phyloP scores from a whole-genome alignment of 768 basidiomycete genomes.

The Lactarius deliciosus region DNA sequence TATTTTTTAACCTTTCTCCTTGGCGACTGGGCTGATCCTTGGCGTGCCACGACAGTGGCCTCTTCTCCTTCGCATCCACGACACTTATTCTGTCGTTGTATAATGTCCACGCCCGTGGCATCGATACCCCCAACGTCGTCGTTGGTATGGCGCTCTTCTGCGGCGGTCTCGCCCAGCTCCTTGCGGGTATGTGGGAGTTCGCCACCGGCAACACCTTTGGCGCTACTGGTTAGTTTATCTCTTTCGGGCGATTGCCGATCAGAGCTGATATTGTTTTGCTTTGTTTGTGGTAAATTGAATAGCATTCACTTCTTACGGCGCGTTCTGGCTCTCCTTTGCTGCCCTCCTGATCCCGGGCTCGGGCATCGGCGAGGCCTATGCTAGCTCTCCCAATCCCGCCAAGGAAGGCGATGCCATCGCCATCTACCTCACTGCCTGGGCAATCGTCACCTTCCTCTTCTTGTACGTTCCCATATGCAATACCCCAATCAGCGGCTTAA shows the following conservation, averaged over 20 bases:
- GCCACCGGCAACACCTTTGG: constrained; percentile 64
- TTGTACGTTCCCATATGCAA: constrained; percentile 45
- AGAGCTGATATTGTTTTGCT: constrained; percentile 33
- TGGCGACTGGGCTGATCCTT: constrained; percentile 50
- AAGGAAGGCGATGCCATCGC: constrained; percentile 62
- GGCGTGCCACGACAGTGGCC: constrained; percentile 64
- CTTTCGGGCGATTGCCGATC: background rate
- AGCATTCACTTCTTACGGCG: constrained; percentile 84
- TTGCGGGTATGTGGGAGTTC: constrained; percentile 83
- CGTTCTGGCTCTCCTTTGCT: constrained; percentile 87
- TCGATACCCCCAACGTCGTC: constrained; percentile 63
- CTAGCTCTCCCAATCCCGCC: constrained; percentile 13
- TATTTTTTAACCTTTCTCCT: constrained; percentile 56
- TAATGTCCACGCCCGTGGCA: constrained; percentile 60
- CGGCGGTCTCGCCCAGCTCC: constrained; percentile 81
- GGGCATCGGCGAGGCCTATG: constrained; percentile 60
- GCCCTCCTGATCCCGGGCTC: constrained; percentile 67
- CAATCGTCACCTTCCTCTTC: constrained; percentile 66
- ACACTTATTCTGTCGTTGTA: constrained; percentile 77
- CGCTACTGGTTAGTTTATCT: constrained; percentile 57
- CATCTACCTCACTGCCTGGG: constrained; percentile 75
- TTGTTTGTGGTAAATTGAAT: constrained; percentile 1
- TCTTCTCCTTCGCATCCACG: constrained; percentile 83
- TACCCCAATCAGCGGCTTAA: background rate
- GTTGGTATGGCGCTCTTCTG: constrained; percentile 85